Evolutionary conservation across 441 rosid genomes (phyloP), one percentile per base, ranked within the genome.

Genomic region (Arabidopsis hybrid): DNA sequence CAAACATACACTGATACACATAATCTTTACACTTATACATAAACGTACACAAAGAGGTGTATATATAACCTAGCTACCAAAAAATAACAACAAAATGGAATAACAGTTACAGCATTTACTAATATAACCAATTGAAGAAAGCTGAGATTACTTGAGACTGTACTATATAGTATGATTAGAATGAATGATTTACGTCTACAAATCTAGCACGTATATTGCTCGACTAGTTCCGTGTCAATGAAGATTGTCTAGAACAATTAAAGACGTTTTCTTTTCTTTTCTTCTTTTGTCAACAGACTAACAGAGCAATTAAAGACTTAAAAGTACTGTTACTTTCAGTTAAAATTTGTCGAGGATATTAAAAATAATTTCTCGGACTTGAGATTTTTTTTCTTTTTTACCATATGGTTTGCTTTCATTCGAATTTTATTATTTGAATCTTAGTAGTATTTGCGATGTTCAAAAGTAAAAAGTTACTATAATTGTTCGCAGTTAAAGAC

Each of bases 401-500:
- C n/a, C 45, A 9, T 40, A 13, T 12, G 26, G 45, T 10, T 40
- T 40, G 13, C n/a, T 40, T 12, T 40, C n/a, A 40, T 40, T 12
- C 45, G 8, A 40, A 3, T 40, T 40, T 11, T 29, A 29, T 21
- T 21, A 21, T 21, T 21, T 21, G 26, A 21, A 21, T 21, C 26
- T 21, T 21, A 21, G 26, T 40, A 40, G 12, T 36, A 36, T 40
- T 10, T 40, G 45, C 8, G 45, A 40, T 40, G n/a, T 40, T 40
- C 13, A 10, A 39, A 39, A 39, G 8, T 0, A 39, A 3, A 59
- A 71, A 60, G 26, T 21, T 21, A 21, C 26, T 21, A 29, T 14
- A 26, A 60, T 51, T 26, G 51, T 31, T 14, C 40, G 21, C 45
- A 72, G 67, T 40, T 7, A 56, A 31, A 40, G 34, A 46, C 26